Evolutionary conservation across 2,329 filamentous ascomycete genomes (phyloP).

Genomic region (Gaeumannomyces sp.): DNA sequence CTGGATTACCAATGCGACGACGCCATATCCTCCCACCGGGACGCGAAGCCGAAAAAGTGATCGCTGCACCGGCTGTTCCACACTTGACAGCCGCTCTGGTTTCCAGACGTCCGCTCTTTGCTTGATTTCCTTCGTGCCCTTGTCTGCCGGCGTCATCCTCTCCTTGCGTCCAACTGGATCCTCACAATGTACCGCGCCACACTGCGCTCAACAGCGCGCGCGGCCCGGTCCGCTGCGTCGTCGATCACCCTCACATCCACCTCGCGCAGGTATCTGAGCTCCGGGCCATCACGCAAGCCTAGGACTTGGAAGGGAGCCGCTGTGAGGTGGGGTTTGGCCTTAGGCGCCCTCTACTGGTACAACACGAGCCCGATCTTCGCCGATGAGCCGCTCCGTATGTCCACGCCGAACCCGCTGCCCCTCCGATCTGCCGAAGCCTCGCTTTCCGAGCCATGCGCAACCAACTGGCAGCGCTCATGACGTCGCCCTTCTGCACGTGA

Average conservation of each 20-base stretch:
- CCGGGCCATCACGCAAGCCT: slow-evolving; percentile 55
- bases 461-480: slow-evolving; percentile 2
- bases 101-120: neutral
- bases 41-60: neutral
- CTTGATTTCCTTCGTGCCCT: slow-evolving; percentile 10
- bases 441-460: slow-evolving; percentile 12
- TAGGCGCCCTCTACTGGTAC: slow-evolving; percentile 82
- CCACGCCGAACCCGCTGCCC: slow-evolving; percentile 2
- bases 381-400: slow-evolving; percentile 70
- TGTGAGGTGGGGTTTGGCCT: slow-evolving; percentile 68
- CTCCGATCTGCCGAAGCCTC: neutral
- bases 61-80: neutral
- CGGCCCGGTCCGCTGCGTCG: slow-evolving; percentile 35
- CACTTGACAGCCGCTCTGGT: neutral
- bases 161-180: slow-evolving; percentile 12
- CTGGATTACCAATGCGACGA: neutral
- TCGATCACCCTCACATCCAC: slow-evolving; percentile 29
- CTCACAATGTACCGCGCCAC: slow-evolving; percentile 47
- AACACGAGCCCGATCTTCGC: slow-evolving; percentile 85
- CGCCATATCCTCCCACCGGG: neutral
- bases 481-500: neutral
- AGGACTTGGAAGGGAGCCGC: slow-evolving; percentile 76
- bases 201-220: slow-evolving; percentile 41
- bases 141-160: slow-evolving; percentile 11
- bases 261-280: slow-evolving; percentile 47